Percentiles rank a stretch among this genome's conserved stretches.
phyloP scores from a whole-genome alignment of 1,284 basidiomycete genomes.

The Sutorius eximius region DNA sequence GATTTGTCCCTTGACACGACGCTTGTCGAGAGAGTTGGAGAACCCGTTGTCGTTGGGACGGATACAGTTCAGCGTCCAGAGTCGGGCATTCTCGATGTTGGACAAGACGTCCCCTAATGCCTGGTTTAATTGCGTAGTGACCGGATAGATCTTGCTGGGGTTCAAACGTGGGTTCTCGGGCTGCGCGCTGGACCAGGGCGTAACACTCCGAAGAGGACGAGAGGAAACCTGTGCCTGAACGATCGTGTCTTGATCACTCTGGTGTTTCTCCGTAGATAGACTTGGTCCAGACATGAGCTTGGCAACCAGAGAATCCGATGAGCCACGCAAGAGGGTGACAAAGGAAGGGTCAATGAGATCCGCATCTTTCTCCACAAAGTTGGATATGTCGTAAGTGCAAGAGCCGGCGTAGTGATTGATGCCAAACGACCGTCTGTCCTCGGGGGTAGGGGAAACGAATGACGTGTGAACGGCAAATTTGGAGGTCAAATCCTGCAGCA shows the following conservation, averaged over 20 bases:
- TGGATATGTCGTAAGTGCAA: conserved; percentile 72
- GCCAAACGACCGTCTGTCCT: conserved; percentile 62
- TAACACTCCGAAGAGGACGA: conserved; percentile 58
- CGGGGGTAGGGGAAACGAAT: conserved; percentile 53
- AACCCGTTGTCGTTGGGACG: conserved; percentile 88
- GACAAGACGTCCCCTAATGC: conserved; percentile 70
- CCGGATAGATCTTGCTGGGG: conserved; percentile 73
- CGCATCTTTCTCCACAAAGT: conserved; percentile 81
- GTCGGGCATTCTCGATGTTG: conserved; percentile 59
- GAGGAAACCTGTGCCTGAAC: conserved; percentile 93
- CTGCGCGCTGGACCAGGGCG: conserved; percentile 43
- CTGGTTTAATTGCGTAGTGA: conserved; percentile 82
- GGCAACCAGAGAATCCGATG: conserved; percentile 73
- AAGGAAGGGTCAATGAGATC: conserved; percentile 87
- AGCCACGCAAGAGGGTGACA: conserved; percentile 75
- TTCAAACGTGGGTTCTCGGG: conserved; percentile 56
- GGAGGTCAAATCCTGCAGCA: conserved; percentile 72
- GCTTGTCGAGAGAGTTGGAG: conserved; percentile 86
- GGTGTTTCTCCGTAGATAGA: conserved; percentile 83
- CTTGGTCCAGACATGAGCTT: conserved; percentile 89
- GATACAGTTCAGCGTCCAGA: conserved; percentile 84
- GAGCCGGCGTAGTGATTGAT: conserved; percentile 87
- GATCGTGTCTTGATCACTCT: conserved; percentile 78
- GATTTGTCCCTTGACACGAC: conserved; percentile 81
- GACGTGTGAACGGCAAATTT: conserved; percentile 76